Evolutionary conservation across 345 rosid species (phyloP), one percentile per base, ranked within the genome.

Genomic region (Iberis pinnata): DNA sequence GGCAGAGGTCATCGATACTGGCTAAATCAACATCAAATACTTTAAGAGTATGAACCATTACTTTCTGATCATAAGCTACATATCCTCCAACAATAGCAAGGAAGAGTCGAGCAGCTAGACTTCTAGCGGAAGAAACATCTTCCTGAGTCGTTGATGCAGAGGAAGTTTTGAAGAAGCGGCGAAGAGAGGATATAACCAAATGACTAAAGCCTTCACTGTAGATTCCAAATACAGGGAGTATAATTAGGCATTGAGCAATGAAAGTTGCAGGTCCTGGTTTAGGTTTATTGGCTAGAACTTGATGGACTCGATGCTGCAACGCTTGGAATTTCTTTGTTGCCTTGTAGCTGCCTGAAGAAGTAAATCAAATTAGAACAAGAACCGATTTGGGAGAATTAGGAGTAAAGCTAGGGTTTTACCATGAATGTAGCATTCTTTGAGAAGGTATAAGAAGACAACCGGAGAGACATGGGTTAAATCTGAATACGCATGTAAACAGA

Each of bases 181-280:
- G 80, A 56, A 92, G 77, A 51, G 88, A 74, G 12, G 98, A 92
- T 57, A 83, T 33, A 3, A 92, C 66, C 82, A 92, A 72, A 71
- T 92, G 98, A 72, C 95, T 80, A 69, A 92, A 88, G 5, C 98
- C 98, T 58, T 92, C 97, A 15, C 69, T 61, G 45, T 88, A 50
- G 0, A 59, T 14, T 14, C 81, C 96, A 70, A 88, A 85, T 25
- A 83, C 38, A 26, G 95, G 98, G 36, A 92, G 82, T n/a, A 73
- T 55, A 60, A 64, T 70, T 24, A 92, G 81, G 64, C 98, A 88
- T 18, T 63, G 72, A 56, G 72, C 52, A 50, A 81, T 58, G 63
- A 81, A 88, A 51, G 83, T 78, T 42, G 85, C 73, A 0, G 96
- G 79, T 8, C 86, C 98, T 52, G 95, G 90, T 42, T 60, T 69